A percentile compares a stretch with the other conserved stretches of the same genome.
Evolutionary conservation across 2,329 filamentous ascomycete species (phyloP).

Genomic region (Aspergillus alliaceus): DNA sequence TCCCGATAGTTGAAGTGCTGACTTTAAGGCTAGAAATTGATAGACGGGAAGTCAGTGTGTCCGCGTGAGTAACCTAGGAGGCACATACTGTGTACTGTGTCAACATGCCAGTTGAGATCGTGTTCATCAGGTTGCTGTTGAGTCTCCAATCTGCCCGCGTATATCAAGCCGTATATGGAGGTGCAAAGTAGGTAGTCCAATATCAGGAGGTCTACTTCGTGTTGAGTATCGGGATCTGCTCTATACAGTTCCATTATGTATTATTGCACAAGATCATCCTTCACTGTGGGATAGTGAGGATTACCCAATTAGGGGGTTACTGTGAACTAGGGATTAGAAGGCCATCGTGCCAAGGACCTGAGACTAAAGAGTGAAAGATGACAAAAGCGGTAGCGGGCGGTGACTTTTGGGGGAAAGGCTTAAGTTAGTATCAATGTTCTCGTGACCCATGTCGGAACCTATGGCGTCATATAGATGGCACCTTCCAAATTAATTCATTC

Average conservation of each 20-base stretch:
- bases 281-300: not conserved
- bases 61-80: not conserved
- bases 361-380: no score
- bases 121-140: conserved; percentile 5
- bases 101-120: conserved; percentile 23
- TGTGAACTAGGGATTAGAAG: not conserved
- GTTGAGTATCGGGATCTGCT: conserved; percentile 34
- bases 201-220: conserved; percentile 56
- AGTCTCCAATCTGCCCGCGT: conserved; percentile 22
- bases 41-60: not conserved
- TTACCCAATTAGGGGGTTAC: not conserved
- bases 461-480: not conserved
- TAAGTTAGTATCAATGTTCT: no score
- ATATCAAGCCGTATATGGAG: conserved; percentile 45
- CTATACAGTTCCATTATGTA: conserved; percentile 20
- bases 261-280: no score
- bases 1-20: conserved; percentile 44
- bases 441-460: not conserved
- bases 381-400: not conserved
- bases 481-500: no score
- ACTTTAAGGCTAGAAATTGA: conserved; percentile 41
- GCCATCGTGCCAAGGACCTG: not conserved
- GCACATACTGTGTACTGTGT: conserved; percentile 30
- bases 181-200: conserved; percentile 57
- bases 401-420: not conserved